These are phyloP conservation scores for Macroventuria anomochaeta DNA, from an alignment of 2,329 filamentous ascomycete species.

Conservation along the genomic window DNA sequence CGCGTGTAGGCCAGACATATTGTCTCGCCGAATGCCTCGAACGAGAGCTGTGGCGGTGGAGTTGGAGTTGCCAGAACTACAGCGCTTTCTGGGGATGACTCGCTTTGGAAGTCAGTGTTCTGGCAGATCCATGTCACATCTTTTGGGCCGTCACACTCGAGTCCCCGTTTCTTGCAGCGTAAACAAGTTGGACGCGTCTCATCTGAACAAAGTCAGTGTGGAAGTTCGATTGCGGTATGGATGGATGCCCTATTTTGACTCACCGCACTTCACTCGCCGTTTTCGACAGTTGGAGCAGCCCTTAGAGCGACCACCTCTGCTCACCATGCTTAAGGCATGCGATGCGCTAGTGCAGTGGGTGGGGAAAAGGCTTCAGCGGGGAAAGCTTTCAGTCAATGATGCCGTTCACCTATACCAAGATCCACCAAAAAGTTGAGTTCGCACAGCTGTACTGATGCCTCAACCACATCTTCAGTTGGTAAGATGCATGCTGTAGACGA, in stretches of 20 bases:
- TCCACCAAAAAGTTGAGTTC: background rate
- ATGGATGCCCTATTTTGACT: conserved; percentile 2
- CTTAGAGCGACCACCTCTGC: conserved; percentile 38
- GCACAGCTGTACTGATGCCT: background rate
- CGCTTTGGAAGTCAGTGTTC: conserved; percentile 2
- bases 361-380: background rate
- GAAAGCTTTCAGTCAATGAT: background rate
- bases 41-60: conserved; percentile 19
- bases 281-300: conserved; percentile 37
- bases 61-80: background rate
- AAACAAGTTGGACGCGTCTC: conserved; percentile 34
- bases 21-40: conserved; percentile 32
- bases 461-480: background rate
- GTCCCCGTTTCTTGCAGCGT: conserved; percentile 33
- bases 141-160: conserved; percentile 35
- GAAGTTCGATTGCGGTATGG: background rate
- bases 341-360: background rate
- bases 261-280: conserved; percentile 39
- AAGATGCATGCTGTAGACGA: background rate
- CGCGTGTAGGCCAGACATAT: conserved; percentile 38
- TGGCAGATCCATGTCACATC: conserved; percentile 33
- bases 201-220: conserved; percentile 22
- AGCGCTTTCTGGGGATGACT: background rate
- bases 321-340: conserved; percentile 31
- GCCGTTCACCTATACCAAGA: background rate